These are phyloP conservation scores for Heracleum sosnowskyi DNA, from an alignment of 129 eudicot species.

Conservation along the genomic window DNA sequence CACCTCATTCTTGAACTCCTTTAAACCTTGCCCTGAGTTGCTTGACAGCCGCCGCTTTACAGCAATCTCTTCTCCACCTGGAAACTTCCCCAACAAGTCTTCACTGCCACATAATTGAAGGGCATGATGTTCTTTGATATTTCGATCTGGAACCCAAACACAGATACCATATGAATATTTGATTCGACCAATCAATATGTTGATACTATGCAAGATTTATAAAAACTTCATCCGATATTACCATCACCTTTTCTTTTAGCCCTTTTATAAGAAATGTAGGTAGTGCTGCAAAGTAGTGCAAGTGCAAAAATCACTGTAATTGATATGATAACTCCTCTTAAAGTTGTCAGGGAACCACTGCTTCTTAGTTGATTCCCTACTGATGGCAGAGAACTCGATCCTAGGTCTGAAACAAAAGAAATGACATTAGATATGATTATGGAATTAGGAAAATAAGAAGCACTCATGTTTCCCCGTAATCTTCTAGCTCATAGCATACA, in stretches of 20 bases:
- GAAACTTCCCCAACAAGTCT: conserved; percentile 30
- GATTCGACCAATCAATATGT: too few species aligned
- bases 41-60: conserved; percentile 48
- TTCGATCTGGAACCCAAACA: conserved; percentile 3
- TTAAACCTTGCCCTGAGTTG: too few species aligned
- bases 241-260: conserved; percentile 16
- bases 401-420: neutral
- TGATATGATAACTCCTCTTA: neutral
- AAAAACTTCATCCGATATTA: neutral
- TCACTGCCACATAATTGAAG: conserved; percentile 6
- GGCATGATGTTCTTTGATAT: neutral
- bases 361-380: neutral
- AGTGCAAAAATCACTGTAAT: neutral
- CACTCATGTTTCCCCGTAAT: too few species aligned
- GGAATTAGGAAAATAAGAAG: neutral
- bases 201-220: neutral
- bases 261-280: conserved; percentile 20
- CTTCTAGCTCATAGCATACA: too few species aligned
- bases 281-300: conserved; percentile 13
- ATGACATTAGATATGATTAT: neutral
- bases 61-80: conserved; percentile 28
- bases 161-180: neutral
- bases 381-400: neutral
- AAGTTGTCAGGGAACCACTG: neutral
- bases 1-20: too few species aligned